Conservation (phyloP, 2,329 filamentous ascomycete species). For the Aureobasidium sp. region DNA sequence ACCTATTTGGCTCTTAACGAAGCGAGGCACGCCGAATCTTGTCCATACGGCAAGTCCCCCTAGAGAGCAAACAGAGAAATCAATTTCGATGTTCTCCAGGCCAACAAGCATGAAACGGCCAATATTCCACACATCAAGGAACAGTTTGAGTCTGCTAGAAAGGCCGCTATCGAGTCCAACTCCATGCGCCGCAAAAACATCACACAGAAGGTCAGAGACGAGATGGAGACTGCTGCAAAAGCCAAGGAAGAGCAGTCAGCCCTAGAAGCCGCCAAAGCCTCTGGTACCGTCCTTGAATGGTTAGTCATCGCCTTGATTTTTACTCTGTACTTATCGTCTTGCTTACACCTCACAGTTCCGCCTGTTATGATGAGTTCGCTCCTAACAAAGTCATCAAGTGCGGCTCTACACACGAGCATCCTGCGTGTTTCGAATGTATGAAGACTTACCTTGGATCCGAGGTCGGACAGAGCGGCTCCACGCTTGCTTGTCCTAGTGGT, state of each 20-base stretch:
- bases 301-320: slow-evolving; percentile 22
- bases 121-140: slow-evolving; percentile 26
- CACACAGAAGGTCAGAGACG: slow-evolving; percentile 33
- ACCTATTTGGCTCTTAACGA: slow-evolving; percentile 39
- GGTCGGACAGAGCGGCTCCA: slow-evolving; percentile 74
- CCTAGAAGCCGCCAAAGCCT: slow-evolving; percentile 34
- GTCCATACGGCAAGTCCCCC: slow-evolving; percentile 14
- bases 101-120: background rate
- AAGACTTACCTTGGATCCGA: slow-evolving; percentile 70
- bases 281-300: slow-evolving; percentile 67
- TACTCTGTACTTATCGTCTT: background rate
- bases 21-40: background rate
- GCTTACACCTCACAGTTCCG: background rate
- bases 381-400: slow-evolving; percentile 76
- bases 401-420: slow-evolving; percentile 62
- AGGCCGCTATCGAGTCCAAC: slow-evolving; percentile 27
- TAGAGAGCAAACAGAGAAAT: background rate
- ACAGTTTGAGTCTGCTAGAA: slow-evolving; percentile 40
- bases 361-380: slow-evolving; percentile 75
- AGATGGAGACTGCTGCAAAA: background rate
- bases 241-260: slow-evolving; percentile 32
- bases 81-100: slow-evolving; percentile 1
- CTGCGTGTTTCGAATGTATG: slow-evolving; percentile 76
- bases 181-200: slow-evolving; percentile 26
- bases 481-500: slow-evolving; percentile 75